Percentiles rank a stretch among this genome's conserved stretches.
Evolutionary conservation across 139 green algal species (phyloP).

Genomic region (Coccomyxa sp.): DNA sequence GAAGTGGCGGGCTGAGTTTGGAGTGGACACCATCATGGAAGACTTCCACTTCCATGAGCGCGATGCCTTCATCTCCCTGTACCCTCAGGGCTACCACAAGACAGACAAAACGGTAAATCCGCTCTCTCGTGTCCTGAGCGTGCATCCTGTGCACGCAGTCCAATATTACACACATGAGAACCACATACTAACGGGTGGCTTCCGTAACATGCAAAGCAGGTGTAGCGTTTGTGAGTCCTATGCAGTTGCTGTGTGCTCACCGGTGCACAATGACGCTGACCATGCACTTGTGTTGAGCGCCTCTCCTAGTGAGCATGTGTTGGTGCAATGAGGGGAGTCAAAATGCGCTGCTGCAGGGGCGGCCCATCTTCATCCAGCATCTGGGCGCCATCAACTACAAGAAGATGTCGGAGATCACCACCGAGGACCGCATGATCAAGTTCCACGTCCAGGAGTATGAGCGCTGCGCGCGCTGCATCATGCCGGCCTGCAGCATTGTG

Average conservation of each 20-base stretch:
- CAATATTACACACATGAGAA: too few relatives aligned
- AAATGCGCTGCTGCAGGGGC: conserved; percentile 53
- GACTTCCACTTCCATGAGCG: conserved; percentile 88
- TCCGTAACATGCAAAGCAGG: too few relatives aligned
- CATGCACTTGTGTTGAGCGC: too few relatives aligned
- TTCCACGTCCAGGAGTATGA: conserved; percentile 91
- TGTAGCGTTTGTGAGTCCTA: too few relatives aligned
- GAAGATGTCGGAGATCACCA: conserved; percentile 69
- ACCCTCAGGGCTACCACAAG: conserved; percentile 82
- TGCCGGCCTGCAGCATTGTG: conserved; percentile 70
- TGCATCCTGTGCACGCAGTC: too few relatives aligned
- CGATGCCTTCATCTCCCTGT: conserved; percentile 83
- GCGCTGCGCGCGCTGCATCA: conserved; percentile 77
- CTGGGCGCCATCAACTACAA: conserved; percentile 75
- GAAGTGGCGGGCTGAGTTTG: conserved; percentile 48
- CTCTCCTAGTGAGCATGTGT: too few relatives aligned
- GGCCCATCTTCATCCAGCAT: conserved; percentile 86
- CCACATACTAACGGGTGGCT: too few relatives aligned
- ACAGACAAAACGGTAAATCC: conserved; percentile 47
- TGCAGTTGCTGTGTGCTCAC: too few relatives aligned
- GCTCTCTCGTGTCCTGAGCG: too few relatives aligned
- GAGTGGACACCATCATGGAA: conserved; percentile 64
- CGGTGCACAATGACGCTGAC: too few relatives aligned
- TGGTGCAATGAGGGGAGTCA: too few relatives aligned
- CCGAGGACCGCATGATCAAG: conserved; percentile 83